Evolutionary conservation across 805 yeast species (phyloP).

Genomic region (Wickerhamiella australiensis): DNA sequence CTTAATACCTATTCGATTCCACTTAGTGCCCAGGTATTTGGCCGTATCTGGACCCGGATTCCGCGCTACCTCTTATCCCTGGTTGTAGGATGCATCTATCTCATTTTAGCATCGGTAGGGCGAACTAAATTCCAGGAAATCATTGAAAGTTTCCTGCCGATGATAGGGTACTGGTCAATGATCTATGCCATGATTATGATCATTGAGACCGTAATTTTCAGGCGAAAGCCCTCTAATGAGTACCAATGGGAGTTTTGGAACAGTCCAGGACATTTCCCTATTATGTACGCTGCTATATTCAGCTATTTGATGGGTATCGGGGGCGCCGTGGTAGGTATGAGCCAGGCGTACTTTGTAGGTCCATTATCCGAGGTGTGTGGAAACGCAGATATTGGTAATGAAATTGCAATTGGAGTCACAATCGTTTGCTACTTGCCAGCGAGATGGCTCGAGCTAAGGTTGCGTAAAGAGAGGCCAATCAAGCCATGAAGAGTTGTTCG

Average conservation of each 20-base stretch:
- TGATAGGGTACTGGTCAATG: constrained; percentile 86
- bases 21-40: constrained; percentile 53
- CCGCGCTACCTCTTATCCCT: constrained; percentile 75
- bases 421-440: constrained; percentile 49
- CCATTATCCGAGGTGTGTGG: constrained; percentile 58
- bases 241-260: constrained; percentile 74
- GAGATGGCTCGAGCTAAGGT: constrained; percentile 54
- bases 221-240: constrained; percentile 34
- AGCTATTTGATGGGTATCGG: constrained; percentile 60
- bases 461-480: constrained; percentile 24
- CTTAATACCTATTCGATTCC: constrained; percentile 75
- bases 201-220: constrained; percentile 60
- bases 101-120: constrained; percentile 66
- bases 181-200: constrained; percentile 60
- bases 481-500: background rate
- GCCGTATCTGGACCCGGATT: constrained; percentile 38
- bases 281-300: constrained; percentile 57
- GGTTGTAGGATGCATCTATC: constrained; percentile 47
- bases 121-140: constrained; percentile 59
- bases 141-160: constrained; percentile 70
- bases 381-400: constrained; percentile 76
- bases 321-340: constrained; percentile 81
- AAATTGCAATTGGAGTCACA: constrained; percentile 62
- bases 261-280: constrained; percentile 44
- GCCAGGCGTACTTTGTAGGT: constrained; percentile 74